Conservation (phyloP, 208 protist genomes). For the Leishmania major region DNA sequence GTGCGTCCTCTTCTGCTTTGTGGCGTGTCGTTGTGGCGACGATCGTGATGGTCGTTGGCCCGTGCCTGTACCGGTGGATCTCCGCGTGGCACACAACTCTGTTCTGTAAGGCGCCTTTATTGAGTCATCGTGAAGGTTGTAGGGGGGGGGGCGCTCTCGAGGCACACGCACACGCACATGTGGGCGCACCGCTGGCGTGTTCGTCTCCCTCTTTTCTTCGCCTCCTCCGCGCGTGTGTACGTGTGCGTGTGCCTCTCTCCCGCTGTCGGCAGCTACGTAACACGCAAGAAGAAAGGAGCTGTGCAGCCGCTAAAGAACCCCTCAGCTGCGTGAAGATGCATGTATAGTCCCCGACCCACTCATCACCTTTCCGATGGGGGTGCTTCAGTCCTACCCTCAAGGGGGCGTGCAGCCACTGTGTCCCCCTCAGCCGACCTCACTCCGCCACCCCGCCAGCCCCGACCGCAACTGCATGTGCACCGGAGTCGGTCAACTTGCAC, state of each 20-base stretch:
- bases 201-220: conserved; percentile 2
- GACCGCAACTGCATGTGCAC: background rate
- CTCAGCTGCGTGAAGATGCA: background rate
- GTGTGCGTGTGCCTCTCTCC: background rate
- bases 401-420: background rate
- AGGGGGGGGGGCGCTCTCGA: background rate
- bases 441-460: background rate
- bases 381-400: background rate
- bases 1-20: background rate
- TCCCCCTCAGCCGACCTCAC: background rate
- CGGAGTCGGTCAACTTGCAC: background rate
- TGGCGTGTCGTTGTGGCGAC: background rate
- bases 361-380: background rate
- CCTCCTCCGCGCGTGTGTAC: background rate
- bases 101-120: background rate
- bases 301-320: background rate
- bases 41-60: background rate
- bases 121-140: background rate
- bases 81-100: background rate
- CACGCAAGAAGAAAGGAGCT: background rate
- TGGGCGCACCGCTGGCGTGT: background rate
- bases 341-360: background rate
- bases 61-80: background rate
- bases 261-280: background rate
- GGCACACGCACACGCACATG: background rate